Conservation (phyloP, 192 early-diverging fungal genomes). For the Coemansia sp. region DNA sequence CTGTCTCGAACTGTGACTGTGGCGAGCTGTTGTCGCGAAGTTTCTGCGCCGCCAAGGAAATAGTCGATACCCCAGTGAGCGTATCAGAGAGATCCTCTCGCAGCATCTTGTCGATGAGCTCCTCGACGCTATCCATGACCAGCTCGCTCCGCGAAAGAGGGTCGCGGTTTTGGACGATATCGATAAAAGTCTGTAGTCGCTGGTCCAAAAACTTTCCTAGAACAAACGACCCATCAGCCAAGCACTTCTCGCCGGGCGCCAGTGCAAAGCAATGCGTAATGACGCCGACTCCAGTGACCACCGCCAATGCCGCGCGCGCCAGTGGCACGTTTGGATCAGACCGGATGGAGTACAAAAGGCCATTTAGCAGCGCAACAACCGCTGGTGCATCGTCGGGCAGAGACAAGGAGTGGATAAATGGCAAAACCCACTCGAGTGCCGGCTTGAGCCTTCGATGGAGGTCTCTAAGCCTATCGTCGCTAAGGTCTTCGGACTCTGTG, state of each 20-base stretch:
- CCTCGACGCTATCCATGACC: constrained; percentile 29
- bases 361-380: constrained; percentile 21
- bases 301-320: constrained; percentile 16
- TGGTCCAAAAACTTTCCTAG: constrained; percentile 29
- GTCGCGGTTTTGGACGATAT: constrained; percentile 31
- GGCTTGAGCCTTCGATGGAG: constrained; percentile 29
- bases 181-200: constrained; percentile 16
- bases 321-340: constrained; percentile 13
- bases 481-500: neutral
- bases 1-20: constrained; percentile 3
- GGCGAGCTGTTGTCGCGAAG: constrained; percentile 3
- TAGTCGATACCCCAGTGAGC: constrained; percentile 17
- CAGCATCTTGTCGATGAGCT: constrained; percentile 42
- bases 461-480: constrained; percentile 9
- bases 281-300: constrained; percentile 38
- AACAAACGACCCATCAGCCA: constrained; percentile 17
- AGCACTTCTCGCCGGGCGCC: constrained; percentile 18
- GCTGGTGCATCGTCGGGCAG: constrained; percentile 26
- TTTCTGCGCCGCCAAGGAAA: constrained; percentile 21
- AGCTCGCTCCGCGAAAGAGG: constrained; percentile 30
- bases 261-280: constrained; percentile 40
- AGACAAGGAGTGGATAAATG: constrained; percentile 39
- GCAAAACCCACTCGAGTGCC: constrained; percentile 44
- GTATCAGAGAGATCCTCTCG: constrained; percentile 26
- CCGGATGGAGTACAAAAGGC: constrained; percentile 24